A percentile compares a stretch with the other conserved stretches of the same genome.
phyloP scores from a whole-genome alignment of 331 rosid species.

The Erythrophleum ivorense region DNA sequence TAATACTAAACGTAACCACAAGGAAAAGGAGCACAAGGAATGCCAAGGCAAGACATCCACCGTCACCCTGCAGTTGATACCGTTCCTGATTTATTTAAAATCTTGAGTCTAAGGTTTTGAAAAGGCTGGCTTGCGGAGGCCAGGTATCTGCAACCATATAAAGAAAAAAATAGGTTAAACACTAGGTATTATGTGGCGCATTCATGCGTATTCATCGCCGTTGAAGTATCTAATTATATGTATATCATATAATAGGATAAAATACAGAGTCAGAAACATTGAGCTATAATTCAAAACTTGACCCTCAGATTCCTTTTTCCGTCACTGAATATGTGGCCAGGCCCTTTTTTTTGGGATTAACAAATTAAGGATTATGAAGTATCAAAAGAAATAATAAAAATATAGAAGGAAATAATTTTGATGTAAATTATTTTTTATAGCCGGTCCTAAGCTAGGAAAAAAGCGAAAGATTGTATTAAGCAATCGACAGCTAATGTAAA shows the following conservation, averaged over 20 bases:
- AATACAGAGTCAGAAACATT: neutral
- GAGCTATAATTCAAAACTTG: neutral
- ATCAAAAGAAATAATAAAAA: neutral
- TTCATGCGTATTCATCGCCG: neutral
- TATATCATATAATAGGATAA: neutral
- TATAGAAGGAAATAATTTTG: too few relatives aligned
- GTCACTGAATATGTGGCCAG: too few relatives aligned
- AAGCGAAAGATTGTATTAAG: too few relatives aligned
- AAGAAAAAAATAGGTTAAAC: neutral
- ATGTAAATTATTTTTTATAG: too few relatives aligned
- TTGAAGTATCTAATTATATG: neutral
- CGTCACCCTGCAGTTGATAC: constrained; percentile 9
- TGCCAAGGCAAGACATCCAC: constrained; percentile 27
- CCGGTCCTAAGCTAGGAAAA: too few relatives aligned
- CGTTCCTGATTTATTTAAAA: constrained; percentile 28
- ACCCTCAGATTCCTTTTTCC: too few relatives aligned
- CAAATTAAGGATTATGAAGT: neutral
- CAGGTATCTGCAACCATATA: constrained; percentile 71
- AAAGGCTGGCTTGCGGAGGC: constrained; percentile 58
- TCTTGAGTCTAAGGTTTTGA: constrained; percentile 53
- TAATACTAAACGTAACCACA: constrained; percentile 18
- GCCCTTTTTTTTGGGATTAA: too few relatives aligned
- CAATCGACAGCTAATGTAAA: too few relatives aligned
- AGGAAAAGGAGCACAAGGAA: constrained; percentile 17
- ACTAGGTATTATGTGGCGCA: too few relatives aligned